A percentile compares a stretch with the other conserved stretches of the same genome.
These are phyloP conservation scores for Stevia rebaudiana DNA, from an alignment of 140 eudicot species.

Conservation along the genomic window DNA sequence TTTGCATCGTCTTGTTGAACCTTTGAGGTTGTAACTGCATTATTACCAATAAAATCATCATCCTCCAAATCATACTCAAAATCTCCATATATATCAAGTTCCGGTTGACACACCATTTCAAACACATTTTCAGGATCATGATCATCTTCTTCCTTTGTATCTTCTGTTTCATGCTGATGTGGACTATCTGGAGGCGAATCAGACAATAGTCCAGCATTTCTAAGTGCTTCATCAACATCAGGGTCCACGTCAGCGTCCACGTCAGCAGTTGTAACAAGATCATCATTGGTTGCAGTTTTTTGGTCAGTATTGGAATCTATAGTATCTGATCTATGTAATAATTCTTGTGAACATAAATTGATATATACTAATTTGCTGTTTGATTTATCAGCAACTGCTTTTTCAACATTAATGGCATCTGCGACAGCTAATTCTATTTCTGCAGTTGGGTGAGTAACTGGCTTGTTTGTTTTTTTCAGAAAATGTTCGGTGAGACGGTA, in stretches of 20 bases:
- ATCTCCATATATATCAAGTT: slow-evolving; percentile 90
- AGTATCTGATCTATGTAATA: slow-evolving; percentile 46
- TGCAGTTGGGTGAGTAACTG: slow-evolving; percentile 57
- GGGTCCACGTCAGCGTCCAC: slow-evolving; percentile 44
- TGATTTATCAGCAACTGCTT: slow-evolving; percentile 69
- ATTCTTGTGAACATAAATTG: slow-evolving; percentile 79
- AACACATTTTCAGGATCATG: slow-evolving; percentile 74
- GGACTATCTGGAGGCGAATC: slow-evolving; percentile 89
- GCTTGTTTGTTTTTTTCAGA: slow-evolving; percentile 61
- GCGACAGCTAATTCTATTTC: slow-evolving; percentile 88
- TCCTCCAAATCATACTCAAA: slow-evolving; percentile 89
- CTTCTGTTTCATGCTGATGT: slow-evolving; percentile 26
- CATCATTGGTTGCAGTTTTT: slow-evolving; percentile 26
- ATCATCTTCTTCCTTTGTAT: slow-evolving; percentile 36
- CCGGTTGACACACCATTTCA: slow-evolving; percentile 72
- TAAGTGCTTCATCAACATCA: slow-evolving; percentile 70
- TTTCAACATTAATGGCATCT: slow-evolving; percentile 94
- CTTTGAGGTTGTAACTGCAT: slow-evolving; percentile 39
- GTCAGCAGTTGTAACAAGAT: slow-evolving; percentile 25
- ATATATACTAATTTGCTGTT: slow-evolving; percentile 79
- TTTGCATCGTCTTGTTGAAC: slow-evolving; percentile 45
- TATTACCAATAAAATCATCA: slow-evolving; percentile 58
- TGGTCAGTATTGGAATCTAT: slow-evolving; percentile 22
- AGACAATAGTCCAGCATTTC: slow-evolving; percentile 76
- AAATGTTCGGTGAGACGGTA: slow-evolving; percentile 83